Evolutionary conservation across 495 filamentous ascomycete genomes (phyloP).

Genomic region (Penicillium bovifimosum): DNA sequence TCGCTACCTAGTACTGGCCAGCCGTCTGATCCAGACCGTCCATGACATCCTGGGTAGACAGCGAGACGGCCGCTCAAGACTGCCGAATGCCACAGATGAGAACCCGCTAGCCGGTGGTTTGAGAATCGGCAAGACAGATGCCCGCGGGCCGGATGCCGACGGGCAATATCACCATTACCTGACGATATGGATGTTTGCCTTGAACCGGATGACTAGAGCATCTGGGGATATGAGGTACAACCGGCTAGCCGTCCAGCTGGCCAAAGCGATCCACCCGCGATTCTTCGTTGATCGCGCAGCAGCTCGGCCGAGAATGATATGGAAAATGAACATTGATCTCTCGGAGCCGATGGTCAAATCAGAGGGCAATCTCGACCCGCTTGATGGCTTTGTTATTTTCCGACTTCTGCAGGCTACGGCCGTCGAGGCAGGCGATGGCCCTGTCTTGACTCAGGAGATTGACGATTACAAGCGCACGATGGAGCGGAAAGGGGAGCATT

Average conservation of each 20-base stretch:
- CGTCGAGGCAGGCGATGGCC: slow-evolving; percentile 18
- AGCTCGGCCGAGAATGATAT: slow-evolving; percentile 47
- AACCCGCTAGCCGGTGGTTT: slow-evolving; percentile 56
- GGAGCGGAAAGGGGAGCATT: slow-evolving; percentile 42
- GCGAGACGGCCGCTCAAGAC: slow-evolving; percentile 42
- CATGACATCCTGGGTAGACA: slow-evolving; percentile 53
- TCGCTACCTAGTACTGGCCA: slow-evolving; percentile 50
- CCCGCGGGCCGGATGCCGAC: slow-evolving; percentile 50
- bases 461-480: slow-evolving; percentile 55
- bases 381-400: slow-evolving; percentile 56
- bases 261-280: slow-evolving; percentile 52
- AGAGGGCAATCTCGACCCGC: slow-evolving; percentile 58
- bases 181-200: slow-evolving; percentile 66
- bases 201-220: slow-evolving; percentile 54
- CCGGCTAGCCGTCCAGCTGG: slow-evolving; percentile 50
- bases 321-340: slow-evolving; percentile 58
- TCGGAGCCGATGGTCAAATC: slow-evolving; percentile 43
- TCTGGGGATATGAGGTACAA: slow-evolving; percentile 49
- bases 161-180: slow-evolving; percentile 67
- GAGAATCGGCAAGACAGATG: slow-evolving; percentile 56
- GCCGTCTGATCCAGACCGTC: slow-evolving; percentile 46
- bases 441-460: slow-evolving; percentile 47
- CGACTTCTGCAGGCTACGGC: slow-evolving; percentile 47
- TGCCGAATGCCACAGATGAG: slow-evolving; percentile 49
- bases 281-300: slow-evolving; percentile 45